These are phyloP conservation scores for Haematococcus lacustris DNA, from an alignment of 139 green algal genomes.

Conservation along the genomic window DNA sequence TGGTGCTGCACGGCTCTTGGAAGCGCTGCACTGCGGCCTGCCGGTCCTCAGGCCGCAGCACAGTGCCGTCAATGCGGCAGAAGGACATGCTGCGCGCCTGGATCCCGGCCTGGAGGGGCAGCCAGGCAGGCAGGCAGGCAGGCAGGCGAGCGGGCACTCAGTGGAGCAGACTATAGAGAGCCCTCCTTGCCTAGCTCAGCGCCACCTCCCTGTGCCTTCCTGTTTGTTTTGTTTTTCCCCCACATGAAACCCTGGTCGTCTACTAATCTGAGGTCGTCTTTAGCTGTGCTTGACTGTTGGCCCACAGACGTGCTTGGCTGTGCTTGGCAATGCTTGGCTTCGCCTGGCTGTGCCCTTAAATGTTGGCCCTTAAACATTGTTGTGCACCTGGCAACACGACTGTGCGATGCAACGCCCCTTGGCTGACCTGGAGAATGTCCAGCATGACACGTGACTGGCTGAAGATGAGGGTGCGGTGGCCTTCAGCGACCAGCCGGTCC, in stretches of 20 bases:
- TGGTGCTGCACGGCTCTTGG: slow-evolving; percentile 45
- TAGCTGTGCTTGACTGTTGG: too few relatives aligned
- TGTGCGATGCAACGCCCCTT: neutral
- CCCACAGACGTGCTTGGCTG: too few relatives aligned
- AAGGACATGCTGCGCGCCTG: slow-evolving; percentile 32
- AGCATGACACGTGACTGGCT: slow-evolving; percentile 76
- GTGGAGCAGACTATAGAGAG: neutral
- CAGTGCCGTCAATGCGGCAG: slow-evolving; percentile 78
- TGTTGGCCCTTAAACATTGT: neutral
- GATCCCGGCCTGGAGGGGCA: slow-evolving; percentile 38
- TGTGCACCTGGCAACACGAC: neutral
- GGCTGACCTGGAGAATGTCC: slow-evolving; percentile 72
- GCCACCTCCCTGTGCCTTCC: neutral
- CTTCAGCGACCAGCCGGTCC: slow-evolving; percentile 50
- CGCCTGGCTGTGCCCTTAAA: neutral
- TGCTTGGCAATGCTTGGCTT: too few relatives aligned
- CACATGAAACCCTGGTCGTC: too few relatives aligned
- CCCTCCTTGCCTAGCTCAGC: neutral
- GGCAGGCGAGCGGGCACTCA: too few relatives aligned
- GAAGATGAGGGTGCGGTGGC: slow-evolving; percentile 89
- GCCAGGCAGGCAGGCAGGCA: neutral
- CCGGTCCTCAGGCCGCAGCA: slow-evolving; percentile 52
- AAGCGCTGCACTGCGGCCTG: slow-evolving; percentile 65
- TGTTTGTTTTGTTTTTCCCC: too few relatives aligned
- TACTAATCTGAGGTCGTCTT: too few relatives aligned